phyloP scores from a whole-genome alignment of 192 early-diverging fungal species.

The Gaertneriomyces semiglobifer region DNA sequence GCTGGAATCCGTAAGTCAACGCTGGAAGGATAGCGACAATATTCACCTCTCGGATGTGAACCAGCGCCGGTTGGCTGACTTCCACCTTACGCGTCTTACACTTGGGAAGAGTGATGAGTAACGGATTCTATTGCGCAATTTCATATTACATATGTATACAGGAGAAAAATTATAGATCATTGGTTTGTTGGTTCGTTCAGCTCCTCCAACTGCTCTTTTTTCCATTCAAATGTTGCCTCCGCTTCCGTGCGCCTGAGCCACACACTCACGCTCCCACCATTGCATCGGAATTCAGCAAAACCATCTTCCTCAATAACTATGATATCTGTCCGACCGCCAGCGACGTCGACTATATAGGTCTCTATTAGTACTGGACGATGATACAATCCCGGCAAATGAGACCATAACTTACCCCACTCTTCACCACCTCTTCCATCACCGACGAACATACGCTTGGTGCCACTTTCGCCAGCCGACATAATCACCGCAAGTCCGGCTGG shows the following conservation, averaged over 20 bases:
- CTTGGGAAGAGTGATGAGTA: conserved; percentile 26
- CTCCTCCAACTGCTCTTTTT: conserved; percentile 7
- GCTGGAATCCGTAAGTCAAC: conserved; percentile 46
- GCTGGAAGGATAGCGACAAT: conserved; percentile 56
- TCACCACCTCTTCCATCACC: conserved; percentile 17
- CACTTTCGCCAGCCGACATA: conserved; percentile 26
- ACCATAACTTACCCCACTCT: conserved; percentile 10
- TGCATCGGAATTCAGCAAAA: conserved; percentile 23
- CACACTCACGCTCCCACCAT: conserved; percentile 30
- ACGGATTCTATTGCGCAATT: neutral
- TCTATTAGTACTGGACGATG: too few relatives aligned
- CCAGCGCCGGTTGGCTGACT: conserved; percentile 44
- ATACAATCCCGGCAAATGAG: too few relatives aligned
- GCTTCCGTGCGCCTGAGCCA: conserved; percentile 23
- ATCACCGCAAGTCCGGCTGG: conserved; percentile 22
- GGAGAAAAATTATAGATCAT: conserved; percentile 19
- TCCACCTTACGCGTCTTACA: conserved; percentile 44
- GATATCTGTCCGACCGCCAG: conserved; percentile 28
- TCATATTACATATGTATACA: conserved; percentile 3
- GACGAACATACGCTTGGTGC: conserved; percentile 31
- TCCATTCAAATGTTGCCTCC: conserved; percentile 18
- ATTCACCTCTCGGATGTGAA: conserved; percentile 49
- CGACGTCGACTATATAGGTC: conserved; percentile 13
- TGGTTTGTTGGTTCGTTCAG: neutral
- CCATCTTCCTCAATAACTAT: conserved; percentile 25